These are phyloP conservation scores for Dipteronia sinensis DNA, from an alignment of 345 rosid species.

Conservation along the genomic window DNA sequence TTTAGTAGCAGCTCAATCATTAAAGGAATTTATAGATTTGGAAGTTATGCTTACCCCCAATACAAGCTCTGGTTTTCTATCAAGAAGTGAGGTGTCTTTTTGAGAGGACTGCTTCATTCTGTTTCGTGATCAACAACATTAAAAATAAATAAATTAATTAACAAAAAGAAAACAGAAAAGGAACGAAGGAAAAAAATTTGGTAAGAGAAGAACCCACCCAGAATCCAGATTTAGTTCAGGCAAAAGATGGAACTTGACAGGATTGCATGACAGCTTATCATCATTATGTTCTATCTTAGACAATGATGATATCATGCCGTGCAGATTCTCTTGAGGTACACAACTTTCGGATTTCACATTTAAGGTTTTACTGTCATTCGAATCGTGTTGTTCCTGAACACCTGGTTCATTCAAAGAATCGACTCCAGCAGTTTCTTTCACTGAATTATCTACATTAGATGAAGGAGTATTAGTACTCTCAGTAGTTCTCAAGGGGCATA, in stretches of 20 bases:
- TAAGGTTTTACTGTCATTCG: background rate
- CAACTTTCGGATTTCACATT: constrained; percentile 11
- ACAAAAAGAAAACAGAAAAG: background rate
- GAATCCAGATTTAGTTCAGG: constrained; percentile 27
- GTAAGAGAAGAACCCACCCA: constrained; percentile 27
- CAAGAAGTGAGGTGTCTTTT: constrained; percentile 24
- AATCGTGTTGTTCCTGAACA: constrained; percentile 21
- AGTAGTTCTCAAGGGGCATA: constrained; percentile 21
- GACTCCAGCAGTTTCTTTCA: constrained; percentile 24
- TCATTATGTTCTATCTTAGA: constrained; percentile 31
- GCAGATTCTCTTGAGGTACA: constrained; percentile 26
- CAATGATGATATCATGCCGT: constrained; percentile 19
- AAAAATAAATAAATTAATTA: background rate
- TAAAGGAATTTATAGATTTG: constrained; percentile 9
- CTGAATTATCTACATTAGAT: constrained; percentile 24
- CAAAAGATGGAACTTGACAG: constrained; percentile 19
- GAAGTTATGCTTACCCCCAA: constrained; percentile 37
- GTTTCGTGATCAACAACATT: constrained; percentile 21
- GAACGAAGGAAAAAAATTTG: background rate
- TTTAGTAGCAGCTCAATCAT: constrained; percentile 10
- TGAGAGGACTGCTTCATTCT: constrained; percentile 37
- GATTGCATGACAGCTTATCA: constrained; percentile 26
- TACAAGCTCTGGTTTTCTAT: constrained; percentile 32
- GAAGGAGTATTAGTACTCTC: constrained; percentile 22
- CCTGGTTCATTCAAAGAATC: constrained; percentile 24